phyloP scores from a whole-genome alignment of 177 flowering plant species.

The Telopea speciosissima region DNA sequence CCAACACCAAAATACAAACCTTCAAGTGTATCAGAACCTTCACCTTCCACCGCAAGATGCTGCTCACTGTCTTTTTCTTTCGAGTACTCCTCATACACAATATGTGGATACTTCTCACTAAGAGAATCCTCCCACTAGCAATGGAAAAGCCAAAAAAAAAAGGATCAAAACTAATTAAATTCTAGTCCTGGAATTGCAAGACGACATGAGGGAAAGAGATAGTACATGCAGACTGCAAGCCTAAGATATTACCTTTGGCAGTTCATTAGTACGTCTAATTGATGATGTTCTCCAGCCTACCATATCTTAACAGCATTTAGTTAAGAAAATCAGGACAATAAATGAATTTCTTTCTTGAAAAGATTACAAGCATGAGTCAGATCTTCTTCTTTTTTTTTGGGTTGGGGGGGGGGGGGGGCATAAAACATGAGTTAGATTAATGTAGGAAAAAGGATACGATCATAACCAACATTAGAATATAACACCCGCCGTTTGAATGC shows the following conservation, averaged over 20 bases:
- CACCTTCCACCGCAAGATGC: constrained; percentile 27
- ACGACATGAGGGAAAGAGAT: neutral
- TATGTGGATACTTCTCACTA: constrained; percentile 86
- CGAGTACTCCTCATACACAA: constrained; percentile 77
- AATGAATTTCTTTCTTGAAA: neutral
- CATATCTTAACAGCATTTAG: constrained; percentile 48
- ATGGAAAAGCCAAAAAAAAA: constrained; percentile 5
- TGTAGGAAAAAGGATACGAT: constrained; percentile 65
- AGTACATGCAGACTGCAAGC: constrained; percentile 6
- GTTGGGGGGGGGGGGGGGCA: too few species aligned
- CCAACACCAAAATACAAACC: constrained; percentile 38
- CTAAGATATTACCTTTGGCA: constrained; percentile 66
- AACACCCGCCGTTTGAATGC: constrained; percentile 71
- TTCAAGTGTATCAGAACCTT: constrained; percentile 56
- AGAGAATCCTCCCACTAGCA: constrained; percentile 73
- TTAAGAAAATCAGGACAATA: constrained; percentile 27
- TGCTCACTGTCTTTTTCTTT: constrained; percentile 46
- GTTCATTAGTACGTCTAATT: constrained; percentile 70
- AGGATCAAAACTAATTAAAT: neutral
- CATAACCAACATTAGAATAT: constrained; percentile 86
- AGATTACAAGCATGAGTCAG: neutral
- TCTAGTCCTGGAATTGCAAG: neutral
- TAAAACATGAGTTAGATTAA: neutral
- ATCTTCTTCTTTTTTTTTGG: too few species aligned
- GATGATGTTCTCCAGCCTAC: constrained; percentile 99